Base-by-base conservation (phyloP, 1,139 yeast species). In the Diutina mesorugosa region DNA sequence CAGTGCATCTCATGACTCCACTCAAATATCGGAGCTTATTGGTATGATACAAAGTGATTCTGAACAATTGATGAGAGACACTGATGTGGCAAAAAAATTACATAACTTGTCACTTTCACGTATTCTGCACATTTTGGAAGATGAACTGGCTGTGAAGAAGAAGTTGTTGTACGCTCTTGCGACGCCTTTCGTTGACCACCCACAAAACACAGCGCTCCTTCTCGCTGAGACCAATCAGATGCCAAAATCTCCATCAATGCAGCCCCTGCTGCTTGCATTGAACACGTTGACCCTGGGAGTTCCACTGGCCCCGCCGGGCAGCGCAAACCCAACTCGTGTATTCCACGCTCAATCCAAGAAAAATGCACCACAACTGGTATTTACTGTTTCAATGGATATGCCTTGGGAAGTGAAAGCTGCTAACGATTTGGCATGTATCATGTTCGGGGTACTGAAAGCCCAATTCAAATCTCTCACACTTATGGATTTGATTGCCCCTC, bases 331-430 rank as follows among this genome's bases (percentile, higher is more conserved):
- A 10, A 67, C 68, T 48, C 66, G 84, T 50, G 84, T 83, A 10
- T 80, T 83, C 65, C 90, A 85, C 64, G 71, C 81, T 0, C 76
- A 87, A 6, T 84, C 85, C 6, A 86, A 84, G 62, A 85, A 83
- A 59, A 74, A 84, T 0, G 75, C 84, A 3, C 90, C 91, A 48
- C 90, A 85, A 65, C 93, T 96, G 0, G 86, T 90, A 5, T 86
- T 91, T 67, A 90, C 97, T 0, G 88, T 95, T 50, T 84, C 82
- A 12, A 72, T 80, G 21, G 81, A 79, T n/a, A 77, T 80, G 55
- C 97, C 97, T 0, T 91, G 95, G 90, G 70, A 76, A 26, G 80
- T 91, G 54, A 81, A 82, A 62, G 91, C 95, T 7, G 91, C 95
- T 8, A 91, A 91, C 65, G 97, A 91, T 69, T 74, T 90, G 63